Evolutionary conservation across 306 rosid species (phyloP).

Genomic region (Malus orientalis): DNA sequence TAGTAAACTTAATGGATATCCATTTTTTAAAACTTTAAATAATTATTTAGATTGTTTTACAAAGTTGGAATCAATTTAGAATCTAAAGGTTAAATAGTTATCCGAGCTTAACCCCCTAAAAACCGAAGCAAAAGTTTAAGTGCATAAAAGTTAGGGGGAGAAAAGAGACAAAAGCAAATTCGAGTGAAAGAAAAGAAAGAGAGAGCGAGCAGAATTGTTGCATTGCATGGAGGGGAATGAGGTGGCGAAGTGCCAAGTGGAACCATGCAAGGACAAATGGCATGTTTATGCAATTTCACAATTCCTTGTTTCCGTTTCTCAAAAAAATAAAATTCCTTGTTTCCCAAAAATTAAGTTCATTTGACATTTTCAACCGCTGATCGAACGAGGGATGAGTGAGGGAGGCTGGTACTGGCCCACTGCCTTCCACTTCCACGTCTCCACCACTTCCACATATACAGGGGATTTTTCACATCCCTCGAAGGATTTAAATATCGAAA

Average conservation of each 20-base stretch:
- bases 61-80: too few species aligned
- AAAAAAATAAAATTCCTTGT: background rate
- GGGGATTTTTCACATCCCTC: background rate
- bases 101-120: too few species aligned
- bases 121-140: too few species aligned
- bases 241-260: background rate
- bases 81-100: too few species aligned
- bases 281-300: background rate
- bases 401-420: background rate
- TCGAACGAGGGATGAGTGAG: slow-evolving; percentile 17
- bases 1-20: too few species aligned
- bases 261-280: background rate
- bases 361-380: slow-evolving; percentile 17
- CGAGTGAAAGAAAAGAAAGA: too few species aligned
- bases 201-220: background rate
- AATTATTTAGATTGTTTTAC: too few species aligned
- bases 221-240: background rate
- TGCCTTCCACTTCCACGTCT: background rate
- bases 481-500: too few species aligned
- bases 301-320: background rate
- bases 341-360: too few species aligned
- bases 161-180: background rate
- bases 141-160: background rate
- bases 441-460: background rate
- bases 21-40: too few species aligned